phyloP scores from a whole-genome alignment of 768 basidiomycete species.

The Daedaleopsis sinensis region DNA sequence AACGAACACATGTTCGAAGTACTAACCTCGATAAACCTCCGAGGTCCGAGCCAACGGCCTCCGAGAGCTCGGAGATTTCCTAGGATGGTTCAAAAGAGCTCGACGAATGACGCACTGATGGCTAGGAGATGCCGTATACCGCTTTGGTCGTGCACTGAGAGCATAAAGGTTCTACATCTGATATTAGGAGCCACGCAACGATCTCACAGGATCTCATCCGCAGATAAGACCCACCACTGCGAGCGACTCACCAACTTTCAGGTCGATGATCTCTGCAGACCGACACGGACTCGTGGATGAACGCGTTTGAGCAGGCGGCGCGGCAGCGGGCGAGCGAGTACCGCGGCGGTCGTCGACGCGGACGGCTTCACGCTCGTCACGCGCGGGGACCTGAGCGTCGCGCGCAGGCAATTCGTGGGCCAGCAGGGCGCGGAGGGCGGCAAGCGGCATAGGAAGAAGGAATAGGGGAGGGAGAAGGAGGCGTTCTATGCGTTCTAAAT shows the following conservation, averaged over 20 bases:
- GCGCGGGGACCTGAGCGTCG: conserved; percentile 74
- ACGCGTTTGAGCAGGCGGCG: conserved; percentile 73
- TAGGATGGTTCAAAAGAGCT: too few species aligned
- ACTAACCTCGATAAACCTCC: too few species aligned
- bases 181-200: too few species aligned
- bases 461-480: conserved; percentile 62
- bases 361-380: conserved; percentile 88
- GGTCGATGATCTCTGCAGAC: conserved; percentile 52
- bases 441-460: conserved; percentile 62
- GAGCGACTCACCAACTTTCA: conserved; percentile 50
- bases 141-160: too few species aligned
- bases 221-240: not conserved
- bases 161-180: too few species aligned
- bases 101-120: too few species aligned
- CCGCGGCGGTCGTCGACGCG: conserved; percentile 56
- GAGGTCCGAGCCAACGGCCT: too few species aligned
- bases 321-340: conserved; percentile 58
- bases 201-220: too few species aligned
- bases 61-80: too few species aligned
- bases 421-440: conserved; percentile 71
- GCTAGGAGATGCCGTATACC: too few species aligned
- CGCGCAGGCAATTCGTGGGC: conserved; percentile 63
- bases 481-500: conserved; percentile 91
- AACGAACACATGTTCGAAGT: too few species aligned
- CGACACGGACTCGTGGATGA: conserved; percentile 63